Percentiles rank a stretch among this genome's conserved stretches.
phyloP scores from a whole-genome alignment of 495 filamentous ascomycete genomes.

The Aspergillus nanangensis region DNA sequence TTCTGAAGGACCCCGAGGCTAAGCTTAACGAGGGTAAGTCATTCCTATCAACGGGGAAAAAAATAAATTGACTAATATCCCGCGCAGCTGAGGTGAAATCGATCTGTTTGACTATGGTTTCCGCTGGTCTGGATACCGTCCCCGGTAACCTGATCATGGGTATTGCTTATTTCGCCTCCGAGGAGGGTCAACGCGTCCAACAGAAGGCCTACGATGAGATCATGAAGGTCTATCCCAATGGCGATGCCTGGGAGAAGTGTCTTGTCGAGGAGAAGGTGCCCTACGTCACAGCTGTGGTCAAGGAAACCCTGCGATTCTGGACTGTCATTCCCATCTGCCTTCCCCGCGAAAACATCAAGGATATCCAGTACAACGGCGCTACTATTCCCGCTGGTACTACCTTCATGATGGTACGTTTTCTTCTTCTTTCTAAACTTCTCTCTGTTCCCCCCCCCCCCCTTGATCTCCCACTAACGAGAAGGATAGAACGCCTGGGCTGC shows the following conservation, averaged over 20 bases:
- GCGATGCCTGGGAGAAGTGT: constrained; percentile 61
- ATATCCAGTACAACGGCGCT: constrained; percentile 55
- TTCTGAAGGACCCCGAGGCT: constrained; percentile 60
- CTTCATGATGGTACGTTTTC: constrained; percentile 55
- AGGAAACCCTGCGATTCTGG: constrained; percentile 68
- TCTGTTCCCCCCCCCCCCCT: no score
- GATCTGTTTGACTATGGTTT: constrained; percentile 73
- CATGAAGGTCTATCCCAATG: constrained; percentile 58
- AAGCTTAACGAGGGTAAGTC: constrained; percentile 54
- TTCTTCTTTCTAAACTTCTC: background rate
- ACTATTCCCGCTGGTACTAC: constrained; percentile 60
- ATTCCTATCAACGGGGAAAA: background rate
- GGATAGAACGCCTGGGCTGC: constrained; percentile 64
- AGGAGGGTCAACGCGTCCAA: constrained; percentile 60
- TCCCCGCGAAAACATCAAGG: constrained; percentile 59
- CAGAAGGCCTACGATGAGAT: constrained; percentile 59
- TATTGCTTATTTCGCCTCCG: constrained; percentile 63
- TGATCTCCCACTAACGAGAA: background rate
- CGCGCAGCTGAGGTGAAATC: constrained; percentile 69
- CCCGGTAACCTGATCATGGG: constrained; percentile 68
- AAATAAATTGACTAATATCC: background rate
- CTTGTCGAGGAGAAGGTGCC: constrained; percentile 65
- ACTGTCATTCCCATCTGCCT: constrained; percentile 72
- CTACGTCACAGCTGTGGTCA: constrained; percentile 65
- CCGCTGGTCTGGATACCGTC: constrained; percentile 65